phyloP scores from a whole-genome alignment of 2,329 filamentous ascomycete species.

The Aureobasidium sp. region DNA sequence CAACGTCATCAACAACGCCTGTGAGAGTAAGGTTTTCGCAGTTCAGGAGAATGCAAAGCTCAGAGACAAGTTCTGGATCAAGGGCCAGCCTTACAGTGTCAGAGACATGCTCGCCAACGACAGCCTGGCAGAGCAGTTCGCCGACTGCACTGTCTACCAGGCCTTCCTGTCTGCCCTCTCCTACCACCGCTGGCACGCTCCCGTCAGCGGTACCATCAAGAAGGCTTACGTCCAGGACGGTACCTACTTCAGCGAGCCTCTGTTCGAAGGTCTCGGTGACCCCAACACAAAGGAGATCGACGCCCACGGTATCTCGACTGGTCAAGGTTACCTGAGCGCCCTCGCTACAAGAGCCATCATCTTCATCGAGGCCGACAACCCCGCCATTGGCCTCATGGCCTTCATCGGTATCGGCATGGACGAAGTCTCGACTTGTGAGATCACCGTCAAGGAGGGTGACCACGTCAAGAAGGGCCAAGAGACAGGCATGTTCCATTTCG shows the following conservation, averaged over 20 bases:
- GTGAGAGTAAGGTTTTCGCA: slow-evolving; percentile 56
- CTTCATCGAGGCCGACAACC: slow-evolving; percentile 63
- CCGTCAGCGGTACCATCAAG: slow-evolving; percentile 55
- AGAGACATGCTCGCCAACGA: slow-evolving; percentile 47
- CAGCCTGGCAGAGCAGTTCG: slow-evolving; percentile 47
- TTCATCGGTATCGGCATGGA: slow-evolving; percentile 70
- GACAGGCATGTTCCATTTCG: slow-evolving; percentile 74
- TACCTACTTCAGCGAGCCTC: slow-evolving; percentile 60
- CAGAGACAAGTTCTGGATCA: slow-evolving; percentile 60
- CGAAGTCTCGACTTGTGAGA: slow-evolving; percentile 65
- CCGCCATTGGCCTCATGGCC: slow-evolving; percentile 59
- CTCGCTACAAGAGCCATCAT: slow-evolving; percentile 65
- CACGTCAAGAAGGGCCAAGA: slow-evolving; percentile 62
- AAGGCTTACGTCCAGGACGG: slow-evolving; percentile 55
- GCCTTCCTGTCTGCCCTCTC: slow-evolving; percentile 60
- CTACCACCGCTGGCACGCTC: slow-evolving; percentile 67
- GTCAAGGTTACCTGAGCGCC: slow-evolving; percentile 57
- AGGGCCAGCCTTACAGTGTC: slow-evolving; percentile 59
- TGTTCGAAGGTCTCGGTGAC: slow-evolving; percentile 42
- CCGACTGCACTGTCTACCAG: slow-evolving; percentile 61
- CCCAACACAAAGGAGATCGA: slow-evolving; percentile 36
- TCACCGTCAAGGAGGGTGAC: slow-evolving; percentile 60
- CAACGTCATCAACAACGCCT: slow-evolving; percentile 54
- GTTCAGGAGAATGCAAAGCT: slow-evolving; percentile 45
- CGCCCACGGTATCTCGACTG: slow-evolving; percentile 39